Evolutionary conservation across 2,329 filamentous ascomycete species (phyloP), one percentile per base, ranked within the genome.

Genomic region (Colletotrichum theobromicola): DNA sequence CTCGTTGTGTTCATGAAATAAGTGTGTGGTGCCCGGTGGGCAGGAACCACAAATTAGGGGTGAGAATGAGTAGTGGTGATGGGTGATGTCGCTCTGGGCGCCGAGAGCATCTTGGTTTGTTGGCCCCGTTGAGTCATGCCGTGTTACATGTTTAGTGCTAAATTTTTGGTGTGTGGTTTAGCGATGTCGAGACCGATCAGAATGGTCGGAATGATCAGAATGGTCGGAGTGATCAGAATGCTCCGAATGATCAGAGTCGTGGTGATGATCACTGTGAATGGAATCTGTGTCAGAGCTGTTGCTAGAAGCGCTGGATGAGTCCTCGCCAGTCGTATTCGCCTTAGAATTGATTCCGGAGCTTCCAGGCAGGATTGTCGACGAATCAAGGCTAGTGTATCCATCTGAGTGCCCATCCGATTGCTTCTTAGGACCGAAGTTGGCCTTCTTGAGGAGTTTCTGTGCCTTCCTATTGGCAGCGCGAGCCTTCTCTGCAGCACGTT

Each of bases 401-500:
- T 87, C 86, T 13, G 88, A 86, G 32, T 84, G 81, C 21, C 87
- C 84, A 67, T 87, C 85, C 24, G 82, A 76, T 50, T 81, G 82
- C 73, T 83, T 84, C 76, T 83, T 83, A 34, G 79, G 79, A 42
- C 83, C 80, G 78, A 90, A 87, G 68, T 90, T 89, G 13, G 89
- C 89, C 75, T 88, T 86, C 67, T 86, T 86, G 77, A 90, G 77
- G 9, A 87, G 82, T 79, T 85, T 86, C 75, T 85, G 83, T 16
- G 85, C 85, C 70, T 85, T 85, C 62, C 78, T 79, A 30, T 82
- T 86, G 8, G 85, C 85, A 63, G 83, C 81, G 35, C 85, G 84
- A 37, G 91, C 91, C 80, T 92, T 89, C 70, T 90, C 89, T 4
- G 90, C 91, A 7, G 93, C 94, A 77, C 90, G 90, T 81, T 96